Evolutionary conservation across 2,329 filamentous ascomycete species (phyloP).

Genomic region (Thielaviopsis punctulata): DNA sequence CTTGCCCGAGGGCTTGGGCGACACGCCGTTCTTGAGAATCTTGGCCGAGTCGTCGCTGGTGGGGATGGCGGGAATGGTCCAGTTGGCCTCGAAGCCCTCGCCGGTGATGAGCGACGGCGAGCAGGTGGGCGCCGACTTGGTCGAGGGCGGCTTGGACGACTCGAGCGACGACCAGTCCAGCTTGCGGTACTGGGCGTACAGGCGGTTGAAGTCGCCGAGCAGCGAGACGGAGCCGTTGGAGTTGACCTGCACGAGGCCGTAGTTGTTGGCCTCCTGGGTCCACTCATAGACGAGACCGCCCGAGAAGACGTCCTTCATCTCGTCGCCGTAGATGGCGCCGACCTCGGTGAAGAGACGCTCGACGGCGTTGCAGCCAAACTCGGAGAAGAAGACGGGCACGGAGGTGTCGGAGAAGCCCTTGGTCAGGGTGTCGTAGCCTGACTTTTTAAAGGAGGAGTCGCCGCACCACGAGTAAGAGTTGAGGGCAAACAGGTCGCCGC

Average conservation of each 20-base stretch:
- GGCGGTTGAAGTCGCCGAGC: conserved; percentile 50
- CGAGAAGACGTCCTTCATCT: conserved; percentile 53
- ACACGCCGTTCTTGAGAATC: conserved; percentile 63
- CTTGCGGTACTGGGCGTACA: conserved; percentile 57
- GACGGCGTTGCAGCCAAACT: conserved; percentile 62
- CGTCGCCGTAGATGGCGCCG: conserved; percentile 47
- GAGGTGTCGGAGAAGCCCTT: conserved; percentile 46
- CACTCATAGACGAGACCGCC: conserved; percentile 74
- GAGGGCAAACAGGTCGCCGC: conserved; percentile 58
- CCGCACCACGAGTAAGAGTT: conserved; percentile 60
- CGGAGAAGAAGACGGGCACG: conserved; percentile 67
- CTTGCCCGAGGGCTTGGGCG: conserved; percentile 44
- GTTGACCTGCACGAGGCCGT: conserved; percentile 46
- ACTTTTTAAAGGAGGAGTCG: conserved; percentile 42
- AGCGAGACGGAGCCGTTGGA: conserved; percentile 39
- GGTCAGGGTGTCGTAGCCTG: conserved; percentile 46
- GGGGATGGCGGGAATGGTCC: conserved; percentile 55
- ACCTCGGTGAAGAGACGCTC: conserved; percentile 63
- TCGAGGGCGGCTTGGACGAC: conserved; percentile 37
- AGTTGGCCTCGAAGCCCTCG: conserved; percentile 57
- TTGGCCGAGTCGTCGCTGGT: conserved; percentile 38
- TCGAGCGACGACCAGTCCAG: conserved; percentile 53
- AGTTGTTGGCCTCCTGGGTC: conserved; percentile 51
- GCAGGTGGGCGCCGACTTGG: conserved; percentile 43
- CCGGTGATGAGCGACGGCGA: conserved; percentile 45